Percentiles rank a stretch among this genome's conserved stretches.
phyloP scores from a whole-genome alignment of 2,329 filamentous ascomycete species.

The Arthrocladium fulminans region DNA sequence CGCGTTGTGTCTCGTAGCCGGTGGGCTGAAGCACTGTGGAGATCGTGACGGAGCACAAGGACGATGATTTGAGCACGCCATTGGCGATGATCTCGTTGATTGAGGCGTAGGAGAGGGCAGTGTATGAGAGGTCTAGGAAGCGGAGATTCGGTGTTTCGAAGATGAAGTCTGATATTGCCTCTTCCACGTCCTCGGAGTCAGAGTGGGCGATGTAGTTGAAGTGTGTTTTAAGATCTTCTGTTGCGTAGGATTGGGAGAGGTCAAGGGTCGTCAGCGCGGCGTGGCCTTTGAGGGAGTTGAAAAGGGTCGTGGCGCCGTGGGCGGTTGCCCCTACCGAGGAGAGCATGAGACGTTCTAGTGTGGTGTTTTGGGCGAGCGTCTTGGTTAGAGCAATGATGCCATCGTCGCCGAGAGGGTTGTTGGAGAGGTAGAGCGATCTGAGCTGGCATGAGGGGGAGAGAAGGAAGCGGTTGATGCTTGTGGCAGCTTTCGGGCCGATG shows the following conservation, averaged over 20 bases:
- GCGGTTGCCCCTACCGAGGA: neutral
- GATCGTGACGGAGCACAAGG: neutral
- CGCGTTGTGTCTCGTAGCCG: neutral
- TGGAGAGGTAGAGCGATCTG: neutral
- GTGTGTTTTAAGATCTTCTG: neutral
- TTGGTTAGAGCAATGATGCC: neutral
- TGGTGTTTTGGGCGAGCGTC: neutral
- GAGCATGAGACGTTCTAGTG: neutral
- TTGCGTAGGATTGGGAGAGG: neutral
- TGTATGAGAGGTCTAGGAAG: neutral
- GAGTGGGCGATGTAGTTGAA: neutral
- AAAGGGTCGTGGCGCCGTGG: neutral
- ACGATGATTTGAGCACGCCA: neutral
- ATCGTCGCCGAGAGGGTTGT: neutral
- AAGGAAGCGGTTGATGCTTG: neutral
- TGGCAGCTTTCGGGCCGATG: neutral
- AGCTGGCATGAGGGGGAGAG: neutral
- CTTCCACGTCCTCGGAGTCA: neutral
- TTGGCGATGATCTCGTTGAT: neutral
- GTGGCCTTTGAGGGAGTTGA: neutral
- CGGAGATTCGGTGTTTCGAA: neutral
- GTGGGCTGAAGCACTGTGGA: neutral
- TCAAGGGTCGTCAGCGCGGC: neutral
- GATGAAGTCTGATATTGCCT: neutral
- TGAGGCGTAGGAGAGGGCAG: neutral